Evolutionary conservation across 2,329 filamentous ascomycete species (phyloP).

Genomic region (Rhynchosporium secalis): DNA sequence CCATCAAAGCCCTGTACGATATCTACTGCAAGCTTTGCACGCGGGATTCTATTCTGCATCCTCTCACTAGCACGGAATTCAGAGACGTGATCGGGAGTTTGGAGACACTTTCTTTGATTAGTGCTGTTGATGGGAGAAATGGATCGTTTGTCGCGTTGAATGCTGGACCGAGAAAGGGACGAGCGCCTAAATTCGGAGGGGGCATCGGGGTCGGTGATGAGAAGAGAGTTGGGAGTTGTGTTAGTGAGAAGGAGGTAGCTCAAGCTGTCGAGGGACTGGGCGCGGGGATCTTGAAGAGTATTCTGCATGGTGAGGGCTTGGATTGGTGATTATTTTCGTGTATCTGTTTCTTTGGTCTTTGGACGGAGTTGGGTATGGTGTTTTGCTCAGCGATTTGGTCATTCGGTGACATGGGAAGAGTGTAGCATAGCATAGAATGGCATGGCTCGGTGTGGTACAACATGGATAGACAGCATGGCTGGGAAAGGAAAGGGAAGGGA

Average conservation of each 20-base stretch:
- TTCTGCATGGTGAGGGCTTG: conserved; percentile 51
- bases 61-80: conserved; percentile 89
- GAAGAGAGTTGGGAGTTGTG: conserved; percentile 74
- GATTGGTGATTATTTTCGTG: conserved; percentile 27
- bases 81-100: conserved; percentile 87
- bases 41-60: conserved; percentile 83
- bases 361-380: background rate
- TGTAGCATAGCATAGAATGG: conserved; percentile 4
- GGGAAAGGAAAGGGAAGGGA: background rate
- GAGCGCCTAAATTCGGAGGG: conserved; percentile 55
- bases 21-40: conserved; percentile 83
- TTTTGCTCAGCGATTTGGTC: conserved; percentile 30
- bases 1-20: conserved; percentile 79
- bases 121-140: conserved; percentile 66
- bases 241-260: conserved; percentile 77
- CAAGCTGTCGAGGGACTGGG: conserved; percentile 66
- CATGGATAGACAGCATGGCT: no score
- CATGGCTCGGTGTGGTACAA: background rate
- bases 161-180: conserved; percentile 64
- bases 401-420: conserved; percentile 16
- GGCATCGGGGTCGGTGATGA: conserved; percentile 63
- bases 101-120: conserved; percentile 82
- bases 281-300: conserved; percentile 60
- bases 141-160: conserved; percentile 64
- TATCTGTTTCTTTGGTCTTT: conserved; percentile 5